Evolutionary conservation across 148 eudicot species (phyloP), one percentile per base, ranked within the genome.

Genomic region (Vaccinium darrowii): DNA sequence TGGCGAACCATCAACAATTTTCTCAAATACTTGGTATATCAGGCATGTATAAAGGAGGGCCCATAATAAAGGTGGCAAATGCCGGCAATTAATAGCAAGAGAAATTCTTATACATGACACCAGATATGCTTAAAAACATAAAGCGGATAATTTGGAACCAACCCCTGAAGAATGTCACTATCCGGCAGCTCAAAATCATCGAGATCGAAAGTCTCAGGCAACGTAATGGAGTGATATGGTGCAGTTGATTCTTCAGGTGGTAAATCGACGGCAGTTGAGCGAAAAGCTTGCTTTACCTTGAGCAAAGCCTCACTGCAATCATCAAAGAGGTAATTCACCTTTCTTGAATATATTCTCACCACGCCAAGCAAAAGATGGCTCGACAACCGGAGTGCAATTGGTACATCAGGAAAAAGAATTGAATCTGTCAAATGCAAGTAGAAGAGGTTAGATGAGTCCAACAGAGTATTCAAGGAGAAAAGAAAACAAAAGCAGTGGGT

Each of bases 341-440:
- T 95, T 87, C 89, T 92, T 27, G 96, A 93, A 87, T 97, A 97
- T 86, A 97, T 97, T 85, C 99, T 94, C 89, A 97, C 99, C 86
- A 97, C 99, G 25, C 99, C 99, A 86, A 97, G 98, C 88, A 97
- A 88, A 87, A 97, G 95, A 92, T 97, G 99, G 91, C 99, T 95
- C 50, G 99, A 95, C 91, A 97, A 87, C 57, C 99, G 96, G 33
- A 97, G 95, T 53, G 99, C 99, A 74, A 97, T 97, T 0, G 99
- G 99, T 58, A 95, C 94, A 15, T 97, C 99, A 27, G 99, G 99
- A 75, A 82, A 93, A 39, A 97, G 90, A 81, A 97, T 97, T 33
- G 98, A 95, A 85, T 97, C 99, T 97, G 96, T 79, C 76, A 84
- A 84, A 77, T 85, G n/a, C 84, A 53, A 25, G 67, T 11, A 81